Conservation (phyloP, 495 filamentous ascomycete species). For the Hypoxylon rickii region DNA sequence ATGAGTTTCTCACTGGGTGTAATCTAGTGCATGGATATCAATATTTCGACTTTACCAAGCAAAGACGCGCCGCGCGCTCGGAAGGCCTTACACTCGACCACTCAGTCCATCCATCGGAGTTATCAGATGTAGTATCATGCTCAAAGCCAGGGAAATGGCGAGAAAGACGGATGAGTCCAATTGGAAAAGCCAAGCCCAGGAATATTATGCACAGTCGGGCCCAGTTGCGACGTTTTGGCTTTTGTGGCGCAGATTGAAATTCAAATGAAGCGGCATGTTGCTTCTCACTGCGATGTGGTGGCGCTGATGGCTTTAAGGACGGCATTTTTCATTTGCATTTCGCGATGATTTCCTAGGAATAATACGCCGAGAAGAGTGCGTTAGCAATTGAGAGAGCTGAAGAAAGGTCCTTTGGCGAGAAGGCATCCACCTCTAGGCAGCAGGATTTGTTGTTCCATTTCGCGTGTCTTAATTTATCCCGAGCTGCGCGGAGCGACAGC, state of each 20-base stretch:
- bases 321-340: slow-evolving; percentile 4
- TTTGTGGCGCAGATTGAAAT: not conserved
- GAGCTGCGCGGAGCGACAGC: too few relatives aligned
- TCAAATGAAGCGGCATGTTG: not conserved
- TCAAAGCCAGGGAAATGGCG: not conserved
- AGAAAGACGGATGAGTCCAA: slow-evolving; percentile 13
- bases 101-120: slow-evolving; percentile 30
- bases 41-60: too few relatives aligned
- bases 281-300: slow-evolving; percentile 18
- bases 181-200: slow-evolving; percentile 8
- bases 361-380: too few relatives aligned
- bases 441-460: too few relatives aligned
- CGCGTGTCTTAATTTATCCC: too few relatives aligned
- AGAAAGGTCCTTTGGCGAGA: too few relatives aligned
- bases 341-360: not conserved
- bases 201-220: not conserved
- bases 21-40: too few relatives aligned
- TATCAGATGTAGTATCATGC: not conserved
- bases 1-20: slow-evolving; percentile 47
- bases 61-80: not conserved
- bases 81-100: slow-evolving; percentile 33
- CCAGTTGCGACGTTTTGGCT: slow-evolving; percentile 14
- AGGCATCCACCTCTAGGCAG: too few relatives aligned
- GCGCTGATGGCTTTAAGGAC: not conserved
- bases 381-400: too few relatives aligned